phyloP scores from a whole-genome alignment of 1,284 basidiomycete genomes.

The Ganoderma lingzhi region DNA sequence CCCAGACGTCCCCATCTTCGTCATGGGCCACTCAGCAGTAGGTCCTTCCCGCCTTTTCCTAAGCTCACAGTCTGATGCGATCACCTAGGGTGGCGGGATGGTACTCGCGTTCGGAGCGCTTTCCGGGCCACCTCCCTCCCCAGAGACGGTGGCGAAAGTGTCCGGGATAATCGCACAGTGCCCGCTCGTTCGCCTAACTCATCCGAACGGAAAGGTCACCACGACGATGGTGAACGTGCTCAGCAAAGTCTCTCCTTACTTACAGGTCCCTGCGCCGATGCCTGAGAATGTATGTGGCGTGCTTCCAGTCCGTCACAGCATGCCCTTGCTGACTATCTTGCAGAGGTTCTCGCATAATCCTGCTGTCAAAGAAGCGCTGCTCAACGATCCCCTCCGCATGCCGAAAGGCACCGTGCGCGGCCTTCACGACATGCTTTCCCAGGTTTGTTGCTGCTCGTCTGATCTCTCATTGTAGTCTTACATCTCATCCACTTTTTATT shows the following conservation, averaged over 20 bases:
- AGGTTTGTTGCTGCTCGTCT: not conserved
- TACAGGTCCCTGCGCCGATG: not conserved
- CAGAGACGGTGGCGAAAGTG: conserved; percentile 54
- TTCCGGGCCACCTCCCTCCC: conserved; percentile 45
- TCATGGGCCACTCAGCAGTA: conserved; percentile 89
- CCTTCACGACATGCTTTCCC: not conserved
- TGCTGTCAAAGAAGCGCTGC: not conserved
- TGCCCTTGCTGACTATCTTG: not conserved
- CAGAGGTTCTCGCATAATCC: not conserved
- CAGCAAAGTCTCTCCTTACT: not conserved
- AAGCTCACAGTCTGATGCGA: not conserved
- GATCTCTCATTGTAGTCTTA: not conserved
- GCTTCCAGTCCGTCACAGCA: not conserved
- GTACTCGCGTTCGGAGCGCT: conserved; percentile 39
- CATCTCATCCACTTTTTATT: not conserved
- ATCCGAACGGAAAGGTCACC: conserved; percentile 59
- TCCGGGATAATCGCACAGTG: conserved; percentile 76
- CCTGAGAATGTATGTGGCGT: not conserved
- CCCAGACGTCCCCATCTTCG: conserved; percentile 64
- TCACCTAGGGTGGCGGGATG: not conserved
- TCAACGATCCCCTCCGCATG: not conserved
- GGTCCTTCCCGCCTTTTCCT: not conserved
- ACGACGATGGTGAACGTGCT: not conserved
- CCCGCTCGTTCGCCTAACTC: conserved; percentile 69
- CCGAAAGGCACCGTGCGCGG: not conserved